Conservation (phyloP, 176 grass and related monocot species). For the Avena atlantica region DNA sequence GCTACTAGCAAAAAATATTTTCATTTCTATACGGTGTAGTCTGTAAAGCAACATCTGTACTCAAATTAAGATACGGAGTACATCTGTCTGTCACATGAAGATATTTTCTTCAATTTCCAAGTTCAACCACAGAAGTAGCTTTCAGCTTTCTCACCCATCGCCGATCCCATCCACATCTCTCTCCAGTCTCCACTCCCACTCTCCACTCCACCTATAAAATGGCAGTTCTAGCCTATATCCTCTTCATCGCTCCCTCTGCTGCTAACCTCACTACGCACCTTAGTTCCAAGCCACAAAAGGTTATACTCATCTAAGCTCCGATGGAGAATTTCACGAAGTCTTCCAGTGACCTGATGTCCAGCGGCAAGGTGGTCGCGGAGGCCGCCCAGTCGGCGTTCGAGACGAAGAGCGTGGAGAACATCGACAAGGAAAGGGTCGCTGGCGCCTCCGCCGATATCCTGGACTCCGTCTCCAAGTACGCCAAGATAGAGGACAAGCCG, state of each 20-base stretch:
- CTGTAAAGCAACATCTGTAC: background rate
- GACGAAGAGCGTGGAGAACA: conserved; percentile 47
- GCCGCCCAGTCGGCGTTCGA: conserved; percentile 58
- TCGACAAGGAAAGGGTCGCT: conserved; percentile 80
- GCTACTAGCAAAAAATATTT: background rate
- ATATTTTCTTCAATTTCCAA: conserved; percentile 24
- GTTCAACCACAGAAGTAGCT: conserved; percentile 36
- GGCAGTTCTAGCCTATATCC: background rate
- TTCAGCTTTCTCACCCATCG: background rate
- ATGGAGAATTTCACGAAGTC: conserved; percentile 36
- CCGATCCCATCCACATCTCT: background rate
- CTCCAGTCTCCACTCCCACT: too few relatives aligned
- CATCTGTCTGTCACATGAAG: background rate
- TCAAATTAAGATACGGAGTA: background rate
- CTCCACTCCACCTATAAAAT: conserved; percentile 33
- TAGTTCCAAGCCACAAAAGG: background rate
- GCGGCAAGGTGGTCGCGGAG: conserved; percentile 68
- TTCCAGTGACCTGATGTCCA: conserved; percentile 63
- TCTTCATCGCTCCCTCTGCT: background rate
- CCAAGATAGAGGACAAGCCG: conserved; percentile 72
- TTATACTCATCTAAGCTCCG: background rate
- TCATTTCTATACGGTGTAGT: background rate
- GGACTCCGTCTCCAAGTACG: conserved; percentile 62
- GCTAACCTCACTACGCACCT: background rate
- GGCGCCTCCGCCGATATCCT: conserved; percentile 64